Evolutionary conservation across 306 rosid species (phyloP).

Genomic region (Cucumis cinereus): DNA sequence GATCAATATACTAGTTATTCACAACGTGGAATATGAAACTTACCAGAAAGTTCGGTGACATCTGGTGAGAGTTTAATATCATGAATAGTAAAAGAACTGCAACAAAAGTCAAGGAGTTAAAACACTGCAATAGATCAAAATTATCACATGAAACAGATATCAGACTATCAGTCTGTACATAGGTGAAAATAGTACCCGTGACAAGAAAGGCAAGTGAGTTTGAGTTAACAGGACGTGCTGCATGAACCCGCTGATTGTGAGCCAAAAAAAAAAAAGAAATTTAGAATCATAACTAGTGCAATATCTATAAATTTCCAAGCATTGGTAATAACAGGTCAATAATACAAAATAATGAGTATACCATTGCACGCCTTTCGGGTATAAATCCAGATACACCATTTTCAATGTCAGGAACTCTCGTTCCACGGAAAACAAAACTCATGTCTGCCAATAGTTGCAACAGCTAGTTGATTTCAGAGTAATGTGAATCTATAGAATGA

Average conservation of each 20-base stretch:
- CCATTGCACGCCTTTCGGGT: constrained; percentile 77
- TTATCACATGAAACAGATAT: neutral
- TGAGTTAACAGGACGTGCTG: constrained; percentile 66
- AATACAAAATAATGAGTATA: constrained; percentile 13
- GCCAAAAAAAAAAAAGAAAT: neutral
- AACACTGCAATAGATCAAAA: neutral
- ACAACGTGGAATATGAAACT: constrained; percentile 13
- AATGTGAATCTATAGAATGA: neutral
- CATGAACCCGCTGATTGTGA: constrained; percentile 48
- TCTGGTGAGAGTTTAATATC: constrained; percentile 87
- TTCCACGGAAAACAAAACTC: constrained; percentile 89
- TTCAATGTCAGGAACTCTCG: constrained; percentile 65
- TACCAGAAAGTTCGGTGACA: constrained; percentile 95
- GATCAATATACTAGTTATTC: neutral
- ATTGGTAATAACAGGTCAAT: neutral
- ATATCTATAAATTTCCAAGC: neutral
- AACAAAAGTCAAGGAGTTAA: constrained; percentile 13
- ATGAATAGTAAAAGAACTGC: constrained; percentile 81
- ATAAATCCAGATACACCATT: constrained; percentile 66
- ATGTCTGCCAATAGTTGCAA: constrained; percentile 23
- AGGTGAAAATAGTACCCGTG: constrained; percentile 46
- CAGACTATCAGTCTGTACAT: neutral
- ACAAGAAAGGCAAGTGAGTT: constrained; percentile 89
- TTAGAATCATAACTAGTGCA: neutral
- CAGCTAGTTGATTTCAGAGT: constrained; percentile 1